Base-by-base conservation (phyloP, 2,329 filamentous ascomycete genomes). In the Albifimbria verrucaria region DNA sequence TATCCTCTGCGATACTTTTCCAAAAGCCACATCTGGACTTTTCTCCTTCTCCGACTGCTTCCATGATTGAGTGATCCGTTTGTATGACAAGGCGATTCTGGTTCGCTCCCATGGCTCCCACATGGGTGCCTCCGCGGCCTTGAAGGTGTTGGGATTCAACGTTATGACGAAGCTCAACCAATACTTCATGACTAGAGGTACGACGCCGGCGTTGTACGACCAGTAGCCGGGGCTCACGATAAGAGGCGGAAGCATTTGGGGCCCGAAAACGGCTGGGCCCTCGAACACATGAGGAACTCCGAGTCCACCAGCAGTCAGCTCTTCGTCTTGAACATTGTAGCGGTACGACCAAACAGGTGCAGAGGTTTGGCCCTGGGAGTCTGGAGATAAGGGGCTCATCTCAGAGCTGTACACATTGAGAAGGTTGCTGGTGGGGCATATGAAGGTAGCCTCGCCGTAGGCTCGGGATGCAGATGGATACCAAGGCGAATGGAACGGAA, bases 211-310 rank as follows among this genome's bases (percentile, higher is more conserved):
- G 59, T 80, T 79, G 58, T 73, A 74, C 15, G 71, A 69, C 41
- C 61, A 66, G 59, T 78, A 79, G 57, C 75, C 77, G 1, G 55
- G 39, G 50, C 52, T 26, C 4, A 47, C 52, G 15, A 55, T 43
- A 36, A 18, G 43, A 6, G 21, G 32, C 12, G 52, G 21, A 21
- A 59, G 51, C 47, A 70, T 66, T 53, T 70, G 65, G 4, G 76
- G 73, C 3, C 78, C 79, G 57, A 80, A 79, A 32, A 82, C 67
- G 52, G 79, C 79, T 22, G 72, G 70, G 15, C 66, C 65, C 43
- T 81, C 77, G 53, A 73, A 75, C 15, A 77, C 67, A 62, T 82
- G 79, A 24, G 73, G 75, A 3, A 79, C 75, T 20, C 79, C 79
- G 3, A 74, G 53, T 1, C 79, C 79, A 1, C 52, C 26, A 6